phyloP scores from a whole-genome alignment of 495 filamentous ascomycete genomes.

The Talaromyces thailandensis region DNA sequence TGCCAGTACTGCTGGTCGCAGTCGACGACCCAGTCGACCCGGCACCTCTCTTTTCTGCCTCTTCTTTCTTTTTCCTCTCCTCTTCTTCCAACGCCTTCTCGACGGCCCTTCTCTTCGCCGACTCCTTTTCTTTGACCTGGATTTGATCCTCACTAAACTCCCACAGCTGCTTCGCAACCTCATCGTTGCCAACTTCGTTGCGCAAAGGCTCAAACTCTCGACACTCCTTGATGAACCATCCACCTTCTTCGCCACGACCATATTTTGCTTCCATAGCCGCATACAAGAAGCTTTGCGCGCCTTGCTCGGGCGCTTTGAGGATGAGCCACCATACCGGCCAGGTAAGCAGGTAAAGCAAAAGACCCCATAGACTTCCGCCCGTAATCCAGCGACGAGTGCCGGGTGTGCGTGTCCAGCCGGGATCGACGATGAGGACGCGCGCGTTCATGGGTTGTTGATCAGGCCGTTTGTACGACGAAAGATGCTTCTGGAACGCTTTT shows the following conservation, averaged over 20 bases:
- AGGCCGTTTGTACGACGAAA: conserved; percentile 70
- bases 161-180: conserved; percentile 76
- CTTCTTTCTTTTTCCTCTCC: conserved; percentile 31
- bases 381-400: conserved; percentile 82
- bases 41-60: conserved; percentile 25
- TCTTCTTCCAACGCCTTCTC: conserved; percentile 59
- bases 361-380: conserved; percentile 71
- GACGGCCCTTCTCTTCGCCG: conserved; percentile 54
- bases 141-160: conserved; percentile 78
- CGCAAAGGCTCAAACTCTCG: conserved; percentile 59
- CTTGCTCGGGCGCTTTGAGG: conserved; percentile 72
- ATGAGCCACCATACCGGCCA: conserved; percentile 81
- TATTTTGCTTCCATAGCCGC: conserved; percentile 74
- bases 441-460: conserved; percentile 75
- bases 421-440: conserved; percentile 75
- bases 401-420: conserved; percentile 73
- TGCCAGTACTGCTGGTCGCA: neutral
- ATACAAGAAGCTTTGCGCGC: conserved; percentile 77
- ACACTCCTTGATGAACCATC: conserved; percentile 78
- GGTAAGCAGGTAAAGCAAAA: conserved; percentile 65
- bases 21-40: conserved; percentile 12
- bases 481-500: conserved; percentile 78
- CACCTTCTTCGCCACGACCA: conserved; percentile 48
- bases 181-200: conserved; percentile 70
- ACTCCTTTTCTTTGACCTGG: conserved; percentile 72